phyloP scores from a whole-genome alignment of 257 asterid genomes.

The Solanum infundibuliforme region DNA sequence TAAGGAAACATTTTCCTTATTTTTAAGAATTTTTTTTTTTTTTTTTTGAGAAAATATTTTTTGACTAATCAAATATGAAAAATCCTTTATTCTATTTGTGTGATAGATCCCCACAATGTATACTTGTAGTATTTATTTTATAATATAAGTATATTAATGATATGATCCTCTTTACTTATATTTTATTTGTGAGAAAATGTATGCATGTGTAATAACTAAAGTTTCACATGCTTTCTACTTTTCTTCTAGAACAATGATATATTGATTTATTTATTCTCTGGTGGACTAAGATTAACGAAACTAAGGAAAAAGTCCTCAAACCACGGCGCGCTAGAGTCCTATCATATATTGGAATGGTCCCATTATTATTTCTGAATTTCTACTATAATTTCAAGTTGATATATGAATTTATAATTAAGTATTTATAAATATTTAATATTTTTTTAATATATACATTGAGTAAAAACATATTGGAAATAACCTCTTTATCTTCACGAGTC shows the following conservation, averaged over 20 bases:
- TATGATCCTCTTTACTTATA: background rate
- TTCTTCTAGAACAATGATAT: background rate
- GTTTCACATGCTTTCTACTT: background rate
- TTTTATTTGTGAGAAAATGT: background rate
- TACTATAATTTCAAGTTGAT: background rate
- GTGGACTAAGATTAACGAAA: background rate
- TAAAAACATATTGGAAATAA: background rate
- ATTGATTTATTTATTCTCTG: background rate
- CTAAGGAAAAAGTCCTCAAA: background rate
- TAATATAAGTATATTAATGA: background rate
- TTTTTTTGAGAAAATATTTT: too few species aligned
- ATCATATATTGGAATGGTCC: background rate
- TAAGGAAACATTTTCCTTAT: too few species aligned
- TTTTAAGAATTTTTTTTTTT: too few species aligned
- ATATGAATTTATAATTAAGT: background rate
- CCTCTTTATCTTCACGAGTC: rapidly evolving
- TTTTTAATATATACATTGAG: background rate
- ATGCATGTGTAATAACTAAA: background rate
- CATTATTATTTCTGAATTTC: background rate
- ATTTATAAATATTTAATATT: background rate
- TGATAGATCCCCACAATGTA: background rate
- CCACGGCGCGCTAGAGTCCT: background rate
- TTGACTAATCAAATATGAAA: too few species aligned
- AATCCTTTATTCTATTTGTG: too few species aligned
- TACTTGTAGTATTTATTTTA: background rate